Percentiles rank a stretch among this genome's conserved stretches.
These are phyloP conservation scores for Coniella lustricola DNA, from an alignment of 2,329 filamentous ascomycete genomes.

Conservation along the genomic window DNA sequence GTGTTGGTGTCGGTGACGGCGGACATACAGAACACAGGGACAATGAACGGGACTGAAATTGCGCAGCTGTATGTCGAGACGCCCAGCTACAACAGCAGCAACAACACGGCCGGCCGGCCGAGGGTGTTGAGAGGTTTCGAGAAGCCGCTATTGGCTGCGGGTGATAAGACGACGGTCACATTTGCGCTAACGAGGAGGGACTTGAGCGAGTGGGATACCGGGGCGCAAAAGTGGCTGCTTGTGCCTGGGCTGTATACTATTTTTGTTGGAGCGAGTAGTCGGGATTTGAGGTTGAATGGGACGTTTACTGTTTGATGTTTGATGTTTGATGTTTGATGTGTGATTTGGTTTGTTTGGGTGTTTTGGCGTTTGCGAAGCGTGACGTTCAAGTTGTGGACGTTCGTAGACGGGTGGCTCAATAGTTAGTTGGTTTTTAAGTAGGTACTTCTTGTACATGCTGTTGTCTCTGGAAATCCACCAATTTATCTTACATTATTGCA, in stretches of 20 bases:
- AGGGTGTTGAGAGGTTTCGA: slow-evolving; percentile 61
- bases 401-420: too few species aligned
- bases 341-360: not conserved
- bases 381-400: too few species aligned
- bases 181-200: slow-evolving; percentile 56
- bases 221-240: slow-evolving; percentile 53
- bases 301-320: slow-evolving; percentile 15
- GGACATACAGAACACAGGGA: slow-evolving; percentile 36
- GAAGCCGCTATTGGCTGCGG: slow-evolving; percentile 46
- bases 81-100: slow-evolving; percentile 21
- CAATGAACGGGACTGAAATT: slow-evolving; percentile 37
- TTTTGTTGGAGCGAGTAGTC: slow-evolving; percentile 41
- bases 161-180: slow-evolving; percentile 35
- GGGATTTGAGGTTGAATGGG: slow-evolving; percentile 35
- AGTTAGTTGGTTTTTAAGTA: too few species aligned
- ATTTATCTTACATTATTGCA: too few species aligned
- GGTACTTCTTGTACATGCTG: too few species aligned
- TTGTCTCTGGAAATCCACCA: too few species aligned
- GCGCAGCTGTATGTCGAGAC: slow-evolving; percentile 41
- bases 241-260: slow-evolving; percentile 37
- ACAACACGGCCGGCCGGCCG: slow-evolving; percentile 32
- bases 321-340: not conserved
- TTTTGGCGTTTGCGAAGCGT: not conserved
- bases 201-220: slow-evolving; percentile 59
- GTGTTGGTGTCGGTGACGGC: slow-evolving; percentile 32